Evolutionary conservation across 371 early-diverging fungal genomes (phyloP).

Genomic region (Mucor circinelloides): DNA sequence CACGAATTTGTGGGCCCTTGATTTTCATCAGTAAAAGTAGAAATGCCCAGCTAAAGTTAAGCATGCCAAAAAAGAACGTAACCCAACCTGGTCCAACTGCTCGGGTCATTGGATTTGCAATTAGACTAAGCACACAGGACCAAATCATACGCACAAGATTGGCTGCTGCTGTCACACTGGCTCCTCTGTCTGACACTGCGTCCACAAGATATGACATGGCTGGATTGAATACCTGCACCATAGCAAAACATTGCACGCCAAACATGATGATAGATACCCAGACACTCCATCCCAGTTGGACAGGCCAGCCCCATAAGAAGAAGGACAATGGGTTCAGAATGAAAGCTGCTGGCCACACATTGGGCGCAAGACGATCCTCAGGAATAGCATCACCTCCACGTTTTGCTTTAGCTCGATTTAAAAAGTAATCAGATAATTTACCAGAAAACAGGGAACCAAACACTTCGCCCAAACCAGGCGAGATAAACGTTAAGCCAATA

Average conservation of each 20-base stretch:
- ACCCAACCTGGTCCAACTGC: slow-evolving; percentile 49
- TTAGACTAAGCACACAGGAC: slow-evolving; percentile 57
- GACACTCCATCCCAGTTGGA: slow-evolving; percentile 50
- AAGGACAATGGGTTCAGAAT: slow-evolving; percentile 55
- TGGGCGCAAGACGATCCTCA: slow-evolving; percentile 58
- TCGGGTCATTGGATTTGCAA: slow-evolving; percentile 52
- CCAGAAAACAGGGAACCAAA: slow-evolving; percentile 58
- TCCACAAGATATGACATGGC: slow-evolving; percentile 59
- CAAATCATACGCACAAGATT: slow-evolving; percentile 60
- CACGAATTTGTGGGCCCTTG: slow-evolving; percentile 35
- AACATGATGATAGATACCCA: slow-evolving; percentile 61
- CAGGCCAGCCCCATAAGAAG: slow-evolving; percentile 63
- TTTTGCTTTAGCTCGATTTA: slow-evolving; percentile 47
- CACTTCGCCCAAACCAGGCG: slow-evolving; percentile 57
- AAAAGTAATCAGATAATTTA: slow-evolving; percentile 51
- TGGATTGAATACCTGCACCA: slow-evolving; percentile 58
- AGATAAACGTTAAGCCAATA: slow-evolving; percentile 47
- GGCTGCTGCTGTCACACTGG: slow-evolving; percentile 62
- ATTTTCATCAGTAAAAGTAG: slow-evolving; percentile 38
- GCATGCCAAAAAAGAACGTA: slow-evolving; percentile 47
- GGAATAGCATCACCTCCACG: slow-evolving; percentile 52
- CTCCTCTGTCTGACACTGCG: slow-evolving; percentile 59
- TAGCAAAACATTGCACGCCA: slow-evolving; percentile 61
- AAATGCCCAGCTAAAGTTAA: slow-evolving; percentile 50
- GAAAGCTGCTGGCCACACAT: slow-evolving; percentile 60